A percentile compares a stretch with the other conserved stretches of the same genome.
Conservation (phyloP, 768 basidiomycete species). For the Hypholoma sublateritium region DNA sequence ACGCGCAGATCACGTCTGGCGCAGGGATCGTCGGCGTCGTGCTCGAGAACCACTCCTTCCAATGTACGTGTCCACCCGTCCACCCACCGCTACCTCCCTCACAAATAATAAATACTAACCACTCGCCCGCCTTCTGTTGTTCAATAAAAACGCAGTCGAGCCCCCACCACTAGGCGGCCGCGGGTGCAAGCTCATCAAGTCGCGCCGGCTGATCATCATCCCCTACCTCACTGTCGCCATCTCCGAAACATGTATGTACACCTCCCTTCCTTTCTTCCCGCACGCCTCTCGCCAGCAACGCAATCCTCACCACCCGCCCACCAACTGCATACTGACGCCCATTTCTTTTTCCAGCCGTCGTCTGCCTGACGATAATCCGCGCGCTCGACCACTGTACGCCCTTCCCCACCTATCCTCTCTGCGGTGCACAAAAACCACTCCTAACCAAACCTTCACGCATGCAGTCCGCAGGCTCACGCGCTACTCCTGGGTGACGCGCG, state of each 20-base stretch:
- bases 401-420: too few species aligned
- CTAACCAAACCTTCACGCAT: background rate
- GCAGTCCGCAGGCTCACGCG: background rate
- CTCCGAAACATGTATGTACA: background rate
- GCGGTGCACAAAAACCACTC: background rate
- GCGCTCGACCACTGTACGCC: constrained; percentile 1
- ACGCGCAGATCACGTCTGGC: background rate
- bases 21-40: background rate
- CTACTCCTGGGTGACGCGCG: constrained; percentile 1
- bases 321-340: too few species aligned
- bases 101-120: too few species aligned
- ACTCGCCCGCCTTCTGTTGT: too few species aligned
- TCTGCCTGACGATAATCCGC: background rate
- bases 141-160: background rate
- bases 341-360: background rate
- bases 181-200: background rate
- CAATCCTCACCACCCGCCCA: too few species aligned
- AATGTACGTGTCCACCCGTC: background rate
- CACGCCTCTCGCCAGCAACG: too few species aligned
- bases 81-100: background rate
- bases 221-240: background rate
- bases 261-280: background rate
- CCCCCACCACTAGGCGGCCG: background rate
- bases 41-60: constrained; percentile 1
- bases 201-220: background rate